Conservation (phyloP, 495 filamentous ascomycete species). For the Hypomontagnella submonticulosa region DNA sequence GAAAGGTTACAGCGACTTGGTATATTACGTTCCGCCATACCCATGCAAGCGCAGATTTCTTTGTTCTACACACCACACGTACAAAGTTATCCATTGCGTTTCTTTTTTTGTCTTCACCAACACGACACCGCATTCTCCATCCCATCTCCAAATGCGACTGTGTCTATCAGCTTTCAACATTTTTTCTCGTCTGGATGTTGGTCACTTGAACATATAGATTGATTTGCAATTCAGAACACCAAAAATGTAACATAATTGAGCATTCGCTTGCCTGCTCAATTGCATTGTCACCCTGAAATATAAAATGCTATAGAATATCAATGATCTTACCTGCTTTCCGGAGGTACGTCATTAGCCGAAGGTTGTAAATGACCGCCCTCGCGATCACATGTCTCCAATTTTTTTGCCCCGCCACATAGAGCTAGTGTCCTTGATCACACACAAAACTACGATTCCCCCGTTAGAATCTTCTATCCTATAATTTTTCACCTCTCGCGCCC, state of each 20-base stretch:
- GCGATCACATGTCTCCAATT: constrained; percentile 45
- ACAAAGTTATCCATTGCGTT: constrained; percentile 5
- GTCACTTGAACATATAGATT: constrained; percentile 21
- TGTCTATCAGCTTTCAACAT: constrained; percentile 5
- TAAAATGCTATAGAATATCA: not conserved
- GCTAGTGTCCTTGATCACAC: constrained; percentile 32
- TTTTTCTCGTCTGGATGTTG: constrained; percentile 9
- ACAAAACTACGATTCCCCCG: constrained; percentile 29
- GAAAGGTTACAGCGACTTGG: constrained; percentile 4
- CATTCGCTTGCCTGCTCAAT: constrained; percentile 29
- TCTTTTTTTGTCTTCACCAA: constrained; percentile 26
- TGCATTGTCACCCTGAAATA: constrained; percentile 2
- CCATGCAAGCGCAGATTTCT: constrained; percentile 22
- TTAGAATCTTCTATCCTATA: constrained; percentile 29
- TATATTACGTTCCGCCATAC: constrained; percentile 7
- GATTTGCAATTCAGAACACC: constrained; percentile 25
- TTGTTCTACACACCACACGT: constrained; percentile 10
- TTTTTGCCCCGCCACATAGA: constrained; percentile 36
- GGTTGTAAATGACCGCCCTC: too few species aligned
- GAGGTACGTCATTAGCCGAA: constrained; percentile 20
- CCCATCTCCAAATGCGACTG: constrained; percentile 15
- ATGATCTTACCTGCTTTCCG: not conserved
- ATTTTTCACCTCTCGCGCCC: constrained; percentile 1
- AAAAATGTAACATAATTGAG: constrained; percentile 22
- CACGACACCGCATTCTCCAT: constrained; percentile 3